Evolutionary conservation across 371 early-diverging fungal species (phyloP), one percentile per base, ranked within the genome.

Genomic region (Mucor plumbeus): DNA sequence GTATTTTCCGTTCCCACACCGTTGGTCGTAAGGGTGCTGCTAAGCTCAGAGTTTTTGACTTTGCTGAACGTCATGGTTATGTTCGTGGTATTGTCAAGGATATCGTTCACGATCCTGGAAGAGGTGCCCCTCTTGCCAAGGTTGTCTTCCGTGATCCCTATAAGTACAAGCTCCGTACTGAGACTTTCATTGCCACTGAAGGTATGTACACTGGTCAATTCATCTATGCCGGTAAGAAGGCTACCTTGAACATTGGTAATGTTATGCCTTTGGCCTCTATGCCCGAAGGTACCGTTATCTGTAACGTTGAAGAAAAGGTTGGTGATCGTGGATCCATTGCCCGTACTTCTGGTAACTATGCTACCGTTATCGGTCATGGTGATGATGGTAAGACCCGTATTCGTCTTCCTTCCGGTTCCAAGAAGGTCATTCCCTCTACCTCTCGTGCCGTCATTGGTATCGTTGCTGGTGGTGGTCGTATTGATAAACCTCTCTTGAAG

Each of bases 401-500:
- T 81, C 95, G 89, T 85, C 87, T 94, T 64, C 99, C 99, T 69
- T 97, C 98, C 70, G 99, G 99, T 78, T 87, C 94, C 85, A 99
- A 99, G 94, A 98, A 96, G 91, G 90, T 92, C 76, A 76, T 99
- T 68, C 85, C 89, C 82, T 91, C 93, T 55, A 87, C 81, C 65
- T 91, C 96, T 86, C 97, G 99, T 87, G 99, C 97, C 67, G 92
- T 96, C 80, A 86, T 99, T 71, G 99, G 99, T 85, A 91, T 99
- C 74, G 94, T 98, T 87, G 98, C 99, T 77, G 98, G 98, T 80
- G 99, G 99, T 88, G 99, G 99, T 80, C 95, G 98, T 89, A 95
- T 96, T 74, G 99, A 99, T 86, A 99, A 99, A 92, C 99, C 99
- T 74, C 84, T 99, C 77, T 93, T 99, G 78, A 99, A 99, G 94